Base-by-base conservation (phyloP, 352 stramenopile species). In the Aphanomyces astaci region DNA sequence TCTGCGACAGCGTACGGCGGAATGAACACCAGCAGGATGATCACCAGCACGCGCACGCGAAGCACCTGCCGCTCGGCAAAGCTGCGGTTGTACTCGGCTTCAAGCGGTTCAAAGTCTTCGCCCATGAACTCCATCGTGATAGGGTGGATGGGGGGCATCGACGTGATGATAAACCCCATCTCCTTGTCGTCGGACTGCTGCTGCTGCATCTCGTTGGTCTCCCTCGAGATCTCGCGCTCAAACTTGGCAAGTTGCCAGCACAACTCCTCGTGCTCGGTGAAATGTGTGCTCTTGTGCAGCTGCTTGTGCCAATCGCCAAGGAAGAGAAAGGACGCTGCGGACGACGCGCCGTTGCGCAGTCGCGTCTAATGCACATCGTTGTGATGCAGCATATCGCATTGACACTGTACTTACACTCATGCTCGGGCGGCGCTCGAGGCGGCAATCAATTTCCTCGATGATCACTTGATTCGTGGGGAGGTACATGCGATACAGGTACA, bases 401-500 rank as follows among this genome's bases (percentile, higher is more conserved):
- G 40, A n/a, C 15, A 49, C 40, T 49, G 40, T n/a, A n/a, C 40
- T 28, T 63, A 48, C 30, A 22, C 19, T 63, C 5, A 24, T n/a
- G 3, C 3, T 32, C 2, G 17, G 19, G 19, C 33, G 24, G 28
- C 17, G 13, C 25, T 68, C 79, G 0, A 94, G 40, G 0, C 86
- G 80, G 22, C 80, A 88, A 43, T 94, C 86, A 60, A 94, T 94
- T 48, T 94, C 86, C 28, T 87, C 71, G 32, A 94, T 92, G 43
- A 94, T 94, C 30, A 89, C 83, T 59, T 86, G 85, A 57, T 85
- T 90, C 0, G 84, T 87, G 2, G 86, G 84, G 45, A 94, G 63
- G 30, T 93, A 92, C 84, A 92, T 94, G 62, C 89, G 81, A 57
- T 84, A 84, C 36, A 94, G 40, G 64, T 93, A 94, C 70, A 86